Base-by-base conservation (phyloP, 495 filamentous ascomycete species). In the Tetracladium marchalianum region DNA sequence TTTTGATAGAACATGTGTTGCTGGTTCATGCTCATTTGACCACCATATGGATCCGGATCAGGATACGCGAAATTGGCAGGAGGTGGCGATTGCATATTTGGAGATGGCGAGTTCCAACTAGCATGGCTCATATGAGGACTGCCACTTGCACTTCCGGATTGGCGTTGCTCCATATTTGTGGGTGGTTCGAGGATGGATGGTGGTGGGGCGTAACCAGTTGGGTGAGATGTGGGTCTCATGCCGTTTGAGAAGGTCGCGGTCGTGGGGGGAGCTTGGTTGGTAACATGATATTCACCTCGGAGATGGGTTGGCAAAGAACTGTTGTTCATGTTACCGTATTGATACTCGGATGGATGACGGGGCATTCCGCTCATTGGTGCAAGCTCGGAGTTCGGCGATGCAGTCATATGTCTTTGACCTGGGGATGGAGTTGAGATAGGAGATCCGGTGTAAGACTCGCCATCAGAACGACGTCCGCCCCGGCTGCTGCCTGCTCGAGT, bases 171-270 rank as follows among this genome's bases (percentile, higher is more conserved):
- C 27, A 76, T 76, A 57, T 87, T 87, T 31, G 87, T 71, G 37
- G 84, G 89, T 17, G 92, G 90, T 60, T 98, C 92, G 5, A 98
- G 73, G 31, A 88, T 85, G 33, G 84, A 80, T 0, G 92, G 90
- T 7, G 86, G 87, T 7, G 86, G 87, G 18, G 77, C 84, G 58
- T 90, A 95, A 36, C 69, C 74, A 9, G 67, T 78, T 0, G 89
- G 89, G 64, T 95, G 87, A 15, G 89, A 95, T 1, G 78, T 75
- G 15, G 76, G 75, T 31, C 74, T 68, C 61, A 76, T 70, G 12
- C 63, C 63, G 22, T 67, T 66, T 48, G 67, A 54, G 78, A 90
- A 80, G 61, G 83, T 51, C 61, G 86, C 58, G 66, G 82, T 62
- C 53, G 75, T 66, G 61, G 78, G 68, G 43, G 78, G 50, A 52